Percentiles rank a stretch among this genome's conserved stretches.
Conservation (phyloP, 208 protist species). For the Balamuthia mandrillaris region DNA sequence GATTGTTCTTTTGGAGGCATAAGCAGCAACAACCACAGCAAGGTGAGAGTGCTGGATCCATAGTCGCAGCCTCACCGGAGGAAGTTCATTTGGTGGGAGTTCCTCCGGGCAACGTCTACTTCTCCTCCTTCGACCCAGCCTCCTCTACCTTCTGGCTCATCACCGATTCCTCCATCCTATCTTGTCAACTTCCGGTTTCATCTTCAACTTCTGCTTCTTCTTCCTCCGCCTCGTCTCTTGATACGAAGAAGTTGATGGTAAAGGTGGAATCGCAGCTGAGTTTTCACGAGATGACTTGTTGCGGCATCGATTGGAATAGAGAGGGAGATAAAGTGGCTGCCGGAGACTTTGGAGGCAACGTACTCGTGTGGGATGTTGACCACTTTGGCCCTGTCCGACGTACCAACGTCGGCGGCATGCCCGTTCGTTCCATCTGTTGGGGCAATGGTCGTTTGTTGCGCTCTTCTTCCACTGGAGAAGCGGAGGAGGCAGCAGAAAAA, state of each 20-base stretch:
- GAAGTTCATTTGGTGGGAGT: too few species aligned
- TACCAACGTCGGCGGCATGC: background rate
- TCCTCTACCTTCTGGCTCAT: background rate
- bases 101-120: background rate
- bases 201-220: too few species aligned
- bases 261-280: background rate
- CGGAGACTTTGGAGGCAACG: conserved; percentile 10
- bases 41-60: background rate
- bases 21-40: background rate
- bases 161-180: background rate
- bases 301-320: background rate
- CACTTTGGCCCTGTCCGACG: background rate
- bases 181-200: background rate
- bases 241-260: background rate
- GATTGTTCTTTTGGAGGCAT: background rate
- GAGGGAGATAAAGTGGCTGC: conserved; percentile 2
- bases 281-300: conserved; percentile 18
- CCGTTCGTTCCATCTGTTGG: too few species aligned
- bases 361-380: conserved; percentile 8
- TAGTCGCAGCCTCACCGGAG: too few species aligned
- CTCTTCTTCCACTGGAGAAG: too few species aligned
- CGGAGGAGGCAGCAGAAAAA: too few species aligned
- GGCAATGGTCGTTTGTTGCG: too few species aligned
- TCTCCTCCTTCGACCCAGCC: background rate
- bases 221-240: background rate